Evolutionary conservation across 176 grass and related monocot species (phyloP), one percentile per base, ranked within the genome.

Genomic region (Puya raimondii): DNA sequence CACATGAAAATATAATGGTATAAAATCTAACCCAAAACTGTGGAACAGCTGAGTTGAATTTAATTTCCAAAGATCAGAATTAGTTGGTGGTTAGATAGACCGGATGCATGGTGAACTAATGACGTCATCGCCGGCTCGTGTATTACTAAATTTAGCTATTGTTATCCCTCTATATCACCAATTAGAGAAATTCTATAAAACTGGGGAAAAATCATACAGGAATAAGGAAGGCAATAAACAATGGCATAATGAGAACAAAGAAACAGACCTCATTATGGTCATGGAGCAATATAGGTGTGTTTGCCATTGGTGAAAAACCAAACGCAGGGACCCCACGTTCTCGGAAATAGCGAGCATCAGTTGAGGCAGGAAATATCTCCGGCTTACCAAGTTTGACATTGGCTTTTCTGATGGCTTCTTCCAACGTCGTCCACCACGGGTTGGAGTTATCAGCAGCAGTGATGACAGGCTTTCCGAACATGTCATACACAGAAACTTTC

Each of bases 221-320:
- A 61, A 61, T 61, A 10, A 22, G 14, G 22, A 61, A 18, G 14
- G 10, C 5, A 61, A 61, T 22, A 61, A 22, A n/a, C 56, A 42
- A 42, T 7, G 33, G 33, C 33, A 42, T 7, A 42, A 6, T 42
- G 4, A 42, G 4, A 7, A 67, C 9, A 26, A 48, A 77, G 12
- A 65, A 13, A 73, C 88, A 53, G 16, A 97, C 93, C 89, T 97
- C 93, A 22, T 97, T 92, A 80, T 97, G 93, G 48, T 90, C 84
- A 75, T 97, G 93, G 50, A 97, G 89, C 63, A 97, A 70, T 64
- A 92, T 64, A 49, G 86, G 93, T 33, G 93, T 97, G 77, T 90
- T 92, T 49, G 79, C 80, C 93, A 92, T 92, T 48, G 93, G 93
- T 49, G 93, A 97, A 74, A 97, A 97, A 50, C 93, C 89, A 2